Percentiles rank a stretch among this genome's conserved stretches.
Conservation (phyloP, 805 yeast genomes). For the Candida broadrunensis region DNA sequence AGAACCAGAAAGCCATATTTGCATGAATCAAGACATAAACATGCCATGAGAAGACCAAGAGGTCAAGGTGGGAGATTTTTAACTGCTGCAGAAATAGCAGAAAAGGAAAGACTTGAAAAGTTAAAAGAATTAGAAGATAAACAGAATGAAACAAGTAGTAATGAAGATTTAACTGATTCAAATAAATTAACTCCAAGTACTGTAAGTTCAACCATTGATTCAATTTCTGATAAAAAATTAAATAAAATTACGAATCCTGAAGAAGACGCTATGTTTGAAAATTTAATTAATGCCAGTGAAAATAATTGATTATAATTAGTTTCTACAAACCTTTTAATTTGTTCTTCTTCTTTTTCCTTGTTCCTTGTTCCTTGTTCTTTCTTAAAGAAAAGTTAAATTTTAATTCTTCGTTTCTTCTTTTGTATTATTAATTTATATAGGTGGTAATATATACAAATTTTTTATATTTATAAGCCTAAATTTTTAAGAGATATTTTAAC, state of each 20-base stretch:
- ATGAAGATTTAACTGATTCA: neutral
- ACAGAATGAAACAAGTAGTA: constrained; percentile 3
- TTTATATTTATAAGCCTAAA: constrained; percentile 9
- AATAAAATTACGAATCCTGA: constrained; percentile 2
- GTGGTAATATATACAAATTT: too few relatives aligned
- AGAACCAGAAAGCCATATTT: constrained; percentile 90
- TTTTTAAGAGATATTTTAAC: constrained; percentile 5
- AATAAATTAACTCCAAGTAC: constrained; percentile 1
- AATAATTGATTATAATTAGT: too few relatives aligned
- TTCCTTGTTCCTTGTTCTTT: too few relatives aligned
- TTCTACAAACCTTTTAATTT: too few relatives aligned
- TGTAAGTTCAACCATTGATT: neutral
- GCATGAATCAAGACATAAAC: constrained; percentile 97
- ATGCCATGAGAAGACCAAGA: constrained; percentile 98
- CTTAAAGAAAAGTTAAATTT: too few relatives aligned
- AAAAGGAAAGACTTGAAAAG: constrained; percentile 39
- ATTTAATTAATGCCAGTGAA: constrained; percentile 11
- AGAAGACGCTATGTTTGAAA: constrained; percentile 16
- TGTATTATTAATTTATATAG: too few relatives aligned
- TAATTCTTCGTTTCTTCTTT: too few relatives aligned
- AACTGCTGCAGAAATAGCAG: constrained; percentile 75
- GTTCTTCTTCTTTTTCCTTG: too few relatives aligned
- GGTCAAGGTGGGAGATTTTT: constrained; percentile 98
- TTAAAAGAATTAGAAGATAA: constrained; percentile 30
- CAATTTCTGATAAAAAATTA: neutral